Percentiles rank a stretch among this genome's conserved stretches.
phyloP scores from a whole-genome alignment of 139 green algal species.

The Astrephomene gubernaculifera region DNA sequence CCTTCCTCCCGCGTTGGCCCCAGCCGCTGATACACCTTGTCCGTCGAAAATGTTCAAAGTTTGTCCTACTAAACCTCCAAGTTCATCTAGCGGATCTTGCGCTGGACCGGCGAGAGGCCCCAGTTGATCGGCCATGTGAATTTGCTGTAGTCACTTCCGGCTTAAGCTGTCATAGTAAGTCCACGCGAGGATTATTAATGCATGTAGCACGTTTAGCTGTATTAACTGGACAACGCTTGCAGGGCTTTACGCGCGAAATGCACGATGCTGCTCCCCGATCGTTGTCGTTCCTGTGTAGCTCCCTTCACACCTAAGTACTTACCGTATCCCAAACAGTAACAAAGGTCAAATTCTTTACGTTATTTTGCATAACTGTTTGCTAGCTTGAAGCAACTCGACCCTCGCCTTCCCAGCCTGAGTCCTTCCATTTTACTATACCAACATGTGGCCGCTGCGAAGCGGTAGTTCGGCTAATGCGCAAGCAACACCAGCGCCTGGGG shows the following conservation, averaged over 20 bases:
- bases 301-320: not conserved
- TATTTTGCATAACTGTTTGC: not conserved
- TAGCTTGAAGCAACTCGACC: not conserved
- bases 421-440: not conserved
- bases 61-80: slow-evolving; percentile 30
- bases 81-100: slow-evolving; percentile 36
- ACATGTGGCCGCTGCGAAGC: slow-evolving; percentile 32
- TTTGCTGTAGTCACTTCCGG: no score
- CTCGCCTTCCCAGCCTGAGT: not conserved
- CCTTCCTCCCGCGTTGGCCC: not conserved
- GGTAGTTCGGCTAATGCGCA: not conserved
- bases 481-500: not conserved
- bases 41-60: slow-evolving; percentile 40
- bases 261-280: not conserved
- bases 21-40: not conserved
- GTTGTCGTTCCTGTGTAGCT: not conserved
- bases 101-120: not conserved
- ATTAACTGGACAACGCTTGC: no score
- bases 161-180: no score
- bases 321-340: no score
- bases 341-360: not conserved
- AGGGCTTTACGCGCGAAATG: not conserved
- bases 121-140: slow-evolving; percentile 2
- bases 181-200: no score
- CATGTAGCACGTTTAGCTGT: no score